phyloP scores from a whole-genome alignment of 2,329 filamentous ascomycete genomes.

The Albophoma yamanashiensis region DNA sequence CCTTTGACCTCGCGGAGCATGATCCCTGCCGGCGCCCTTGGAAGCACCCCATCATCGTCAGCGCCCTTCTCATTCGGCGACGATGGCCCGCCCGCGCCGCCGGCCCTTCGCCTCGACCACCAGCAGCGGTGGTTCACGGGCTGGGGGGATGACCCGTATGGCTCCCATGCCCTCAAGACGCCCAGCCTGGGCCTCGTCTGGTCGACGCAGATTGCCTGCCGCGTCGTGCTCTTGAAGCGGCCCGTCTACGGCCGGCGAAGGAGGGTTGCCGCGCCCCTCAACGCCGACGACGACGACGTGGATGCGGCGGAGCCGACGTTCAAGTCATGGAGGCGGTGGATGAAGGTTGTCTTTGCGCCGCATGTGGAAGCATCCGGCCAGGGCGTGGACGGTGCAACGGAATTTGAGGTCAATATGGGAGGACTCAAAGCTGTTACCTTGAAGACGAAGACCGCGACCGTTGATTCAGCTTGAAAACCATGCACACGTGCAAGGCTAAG shows the following conservation, averaged over 20 bases:
- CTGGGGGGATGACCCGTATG: conserved; percentile 65
- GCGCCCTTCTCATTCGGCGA: conserved; percentile 21
- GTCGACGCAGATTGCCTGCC: conserved; percentile 78
- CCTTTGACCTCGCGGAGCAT: conserved; percentile 38
- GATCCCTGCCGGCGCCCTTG: conserved; percentile 16
- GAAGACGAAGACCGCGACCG: background rate
- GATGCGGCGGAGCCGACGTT: conserved; percentile 34
- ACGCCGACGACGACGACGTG: conserved; percentile 28
- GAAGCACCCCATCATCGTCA: conserved; percentile 28
- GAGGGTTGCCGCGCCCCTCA: conserved; percentile 21
- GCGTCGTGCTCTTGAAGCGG: conserved; percentile 70
- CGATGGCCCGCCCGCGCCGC: conserved; percentile 21
- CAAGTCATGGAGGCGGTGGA: conserved; percentile 58
- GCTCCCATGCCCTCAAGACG: conserved; percentile 54
- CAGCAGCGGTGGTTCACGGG: conserved; percentile 94
- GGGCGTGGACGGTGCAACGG: conserved; percentile 40
- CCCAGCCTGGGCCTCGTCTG: conserved; percentile 82
- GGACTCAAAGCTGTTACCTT: conserved; percentile 37
- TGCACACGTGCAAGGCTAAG: background rate
- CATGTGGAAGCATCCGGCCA: conserved; percentile 50
- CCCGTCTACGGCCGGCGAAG: conserved; percentile 38
- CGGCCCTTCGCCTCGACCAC: conserved; percentile 66
- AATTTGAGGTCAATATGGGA: conserved; percentile 65
- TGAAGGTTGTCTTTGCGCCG: conserved; percentile 84
- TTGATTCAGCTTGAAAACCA: background rate